Base-by-base conservation (phyloP, 768 basidiomycete genomes). In the Vararia minispora region DNA sequence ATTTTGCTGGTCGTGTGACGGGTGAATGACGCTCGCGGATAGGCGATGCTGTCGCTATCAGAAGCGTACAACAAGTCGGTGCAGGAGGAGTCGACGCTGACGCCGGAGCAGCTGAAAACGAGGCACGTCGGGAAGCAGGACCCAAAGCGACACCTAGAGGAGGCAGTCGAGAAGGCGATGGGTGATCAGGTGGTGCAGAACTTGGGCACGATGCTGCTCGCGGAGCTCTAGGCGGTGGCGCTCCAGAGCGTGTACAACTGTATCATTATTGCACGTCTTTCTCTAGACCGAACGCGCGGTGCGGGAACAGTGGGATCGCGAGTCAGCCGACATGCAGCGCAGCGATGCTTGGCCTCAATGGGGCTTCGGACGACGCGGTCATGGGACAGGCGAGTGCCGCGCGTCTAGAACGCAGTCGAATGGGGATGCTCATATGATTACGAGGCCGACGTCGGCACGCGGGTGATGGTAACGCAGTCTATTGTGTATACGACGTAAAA, bases 61-160 rank as follows among this genome's bases (percentile, higher is more conserved):
- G 80, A 83, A 58, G 79, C 85, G 20, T 99, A 99, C 68, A 95
- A 94, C 61, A 95, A 94, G 61, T 94, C 90, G 0, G 89, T 99
- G 33, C 86, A 94, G 62, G 95, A 98, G 59, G 95, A 98, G 60
- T 83, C 90, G 38, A 97, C 91, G n/a, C 64, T 99, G 39, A 85
- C 89, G 11, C 55, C 81, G 5, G 89, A 97, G 39, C 90, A 98
- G 58, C 71, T 98, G 25, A 95, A 95, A 66, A 97, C 92, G 35
- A 78, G 95, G 49, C 92, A 95, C 60, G 90, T 97, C 50, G 92
- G 92, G 41, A 95, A 94, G 59, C 87, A 92, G 52, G 92, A 97
- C 62, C 95, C 95, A 24, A 99, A 99, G 64, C 76, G 95, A 49
- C 95, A 99, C 66, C 59, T 99, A 46, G 91, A 94, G 52, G 95